Percentiles rank a stretch among this genome's conserved stretches.
Conservation (phyloP, 2,329 filamentous ascomycete species). For the Zymoseptoria passerinii region DNA sequence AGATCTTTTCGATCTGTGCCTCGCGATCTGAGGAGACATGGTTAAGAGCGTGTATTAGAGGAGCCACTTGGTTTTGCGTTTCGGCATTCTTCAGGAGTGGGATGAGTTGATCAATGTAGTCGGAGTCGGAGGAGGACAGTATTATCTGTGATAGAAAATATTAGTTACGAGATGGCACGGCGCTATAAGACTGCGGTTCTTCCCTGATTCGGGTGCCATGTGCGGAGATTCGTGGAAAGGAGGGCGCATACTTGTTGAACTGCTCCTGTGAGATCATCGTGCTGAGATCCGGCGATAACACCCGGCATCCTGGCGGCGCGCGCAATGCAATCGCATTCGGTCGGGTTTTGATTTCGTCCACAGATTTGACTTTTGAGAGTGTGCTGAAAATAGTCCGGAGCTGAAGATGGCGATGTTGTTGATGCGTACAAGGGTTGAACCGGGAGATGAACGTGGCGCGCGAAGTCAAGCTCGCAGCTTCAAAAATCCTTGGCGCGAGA, state of each 20-base stretch:
- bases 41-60: slow-evolving; percentile 67
- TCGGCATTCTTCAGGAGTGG: slow-evolving; percentile 84
- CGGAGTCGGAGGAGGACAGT: slow-evolving; percentile 78
- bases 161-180: slow-evolving; percentile 6
- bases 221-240: not conserved
- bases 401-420: not conserved
- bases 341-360: not conserved
- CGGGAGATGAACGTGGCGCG: not conserved
- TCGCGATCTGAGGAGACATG: slow-evolving; percentile 82
- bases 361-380: not conserved
- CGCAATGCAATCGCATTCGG: not conserved
- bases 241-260: slow-evolving; percentile 40
- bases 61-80: slow-evolving; percentile 57
- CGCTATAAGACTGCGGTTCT: not conserved
- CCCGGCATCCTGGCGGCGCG: slow-evolving; percentile 26
- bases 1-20: slow-evolving; percentile 85
- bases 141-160: slow-evolving; percentile 60
- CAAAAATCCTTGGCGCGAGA: not conserved
- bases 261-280: slow-evolving; percentile 41
- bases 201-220: too few species aligned
- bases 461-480: not conserved
- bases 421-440: not conserved
- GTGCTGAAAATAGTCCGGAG: not conserved
- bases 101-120: slow-evolving; percentile 93
- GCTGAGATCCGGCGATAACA: slow-evolving; percentile 32